These are phyloP conservation scores for Dictyostelium capitatum DNA, from an alignment of 78 protist species.

Conservation along the genomic window DNA sequence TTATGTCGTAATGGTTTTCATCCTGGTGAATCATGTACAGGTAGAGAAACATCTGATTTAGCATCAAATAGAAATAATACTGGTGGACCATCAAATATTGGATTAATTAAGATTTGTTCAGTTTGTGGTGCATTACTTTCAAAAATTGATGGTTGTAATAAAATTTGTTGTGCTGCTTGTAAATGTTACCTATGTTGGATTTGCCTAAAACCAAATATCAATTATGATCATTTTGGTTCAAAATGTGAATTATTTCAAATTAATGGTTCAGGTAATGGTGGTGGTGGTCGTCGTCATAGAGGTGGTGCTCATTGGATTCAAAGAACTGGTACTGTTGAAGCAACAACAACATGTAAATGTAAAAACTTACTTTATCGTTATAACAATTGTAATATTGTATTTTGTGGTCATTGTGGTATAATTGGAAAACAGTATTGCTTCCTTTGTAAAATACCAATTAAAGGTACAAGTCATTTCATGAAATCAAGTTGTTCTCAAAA, in stretches of 20 bases:
- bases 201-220: background rate
- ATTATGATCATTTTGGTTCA: background rate
- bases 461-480: constrained; percentile 5
- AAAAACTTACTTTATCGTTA: background rate
- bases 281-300: background rate
- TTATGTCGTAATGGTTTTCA: background rate
- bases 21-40: background rate
- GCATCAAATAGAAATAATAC: background rate
- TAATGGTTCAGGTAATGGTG: background rate
- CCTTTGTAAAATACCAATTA: background rate
- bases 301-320: background rate
- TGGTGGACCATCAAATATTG: background rate
- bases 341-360: background rate
- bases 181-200: background rate
- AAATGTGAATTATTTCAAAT: background rate
- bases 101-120: constrained; percentile 2
- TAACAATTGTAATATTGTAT: background rate
- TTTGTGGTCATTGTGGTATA: background rate
- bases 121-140: background rate
- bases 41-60: background rate
- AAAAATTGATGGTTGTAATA: constrained; percentile 7
- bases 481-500: background rate
- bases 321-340: background rate
- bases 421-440: background rate
- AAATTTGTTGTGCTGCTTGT: background rate